Evolutionary conservation across 2,329 filamentous ascomycete genomes (phyloP).

Genomic region (Ascochyta rabiei): DNA sequence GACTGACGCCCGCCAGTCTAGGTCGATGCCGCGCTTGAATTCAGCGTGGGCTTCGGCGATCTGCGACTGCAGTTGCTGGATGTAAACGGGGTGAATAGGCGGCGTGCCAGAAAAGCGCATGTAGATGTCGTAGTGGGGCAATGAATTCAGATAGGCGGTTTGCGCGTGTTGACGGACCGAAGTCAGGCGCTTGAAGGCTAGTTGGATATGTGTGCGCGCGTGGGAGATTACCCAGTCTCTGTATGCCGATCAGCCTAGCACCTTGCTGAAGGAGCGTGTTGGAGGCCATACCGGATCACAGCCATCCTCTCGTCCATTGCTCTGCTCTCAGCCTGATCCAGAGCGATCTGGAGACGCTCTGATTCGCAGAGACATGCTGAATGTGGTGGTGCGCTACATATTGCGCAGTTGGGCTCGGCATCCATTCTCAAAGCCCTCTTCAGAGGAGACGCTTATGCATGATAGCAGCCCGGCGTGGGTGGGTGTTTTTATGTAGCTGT

Average conservation of each 20-base stretch:
- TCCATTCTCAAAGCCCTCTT: constrained; percentile 43
- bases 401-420: constrained; percentile 49
- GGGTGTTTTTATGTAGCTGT: not conserved
- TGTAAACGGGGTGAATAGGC: constrained; percentile 49
- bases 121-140: constrained; percentile 56
- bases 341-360: constrained; percentile 48
- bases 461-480: constrained; percentile 25
- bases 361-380: constrained; percentile 50
- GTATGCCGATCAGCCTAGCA: constrained; percentile 22
- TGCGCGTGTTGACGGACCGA: constrained; percentile 51
- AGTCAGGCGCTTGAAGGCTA: constrained; percentile 51
- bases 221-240: constrained; percentile 57
- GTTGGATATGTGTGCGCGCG: constrained; percentile 53
- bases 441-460: constrained; percentile 36
- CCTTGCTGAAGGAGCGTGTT: not conserved
- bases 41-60: constrained; percentile 68
- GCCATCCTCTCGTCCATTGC: constrained; percentile 46
- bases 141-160: constrained; percentile 50
- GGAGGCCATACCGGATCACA: constrained; percentile 40
- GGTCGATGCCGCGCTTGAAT: constrained; percentile 75
- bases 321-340: constrained; percentile 48
- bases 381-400: constrained; percentile 48
- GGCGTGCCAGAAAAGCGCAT: constrained; percentile 53
- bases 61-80: constrained; percentile 55
- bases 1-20: constrained; percentile 78